Evolutionary conservation across 2,329 filamentous ascomycete species (phyloP).

Genomic region (Bisporella sp.): DNA sequence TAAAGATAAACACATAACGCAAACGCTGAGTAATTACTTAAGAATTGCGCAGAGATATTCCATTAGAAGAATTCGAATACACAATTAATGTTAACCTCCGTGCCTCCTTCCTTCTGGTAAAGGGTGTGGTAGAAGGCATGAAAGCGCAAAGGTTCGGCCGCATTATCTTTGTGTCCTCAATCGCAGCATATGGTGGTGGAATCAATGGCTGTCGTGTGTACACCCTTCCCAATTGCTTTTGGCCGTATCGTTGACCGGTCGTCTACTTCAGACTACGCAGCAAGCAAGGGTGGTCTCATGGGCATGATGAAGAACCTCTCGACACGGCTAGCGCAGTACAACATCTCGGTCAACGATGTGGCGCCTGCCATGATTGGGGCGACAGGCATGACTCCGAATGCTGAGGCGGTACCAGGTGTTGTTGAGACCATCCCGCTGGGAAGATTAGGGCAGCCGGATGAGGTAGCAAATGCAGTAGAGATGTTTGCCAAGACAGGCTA

Average conservation of each 20-base stretch:
- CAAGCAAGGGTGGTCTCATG: constrained; percentile 37
- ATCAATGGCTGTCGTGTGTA: constrained; percentile 22
- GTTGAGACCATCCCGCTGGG: constrained; percentile 34
- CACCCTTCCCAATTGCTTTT: background rate
- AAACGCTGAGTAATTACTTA: constrained; percentile 1
- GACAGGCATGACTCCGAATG: constrained; percentile 36
- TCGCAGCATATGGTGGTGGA: constrained; percentile 18
- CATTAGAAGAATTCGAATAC: constrained; percentile 21
- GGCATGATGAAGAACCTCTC: constrained; percentile 40
- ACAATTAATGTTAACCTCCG: constrained; percentile 21
- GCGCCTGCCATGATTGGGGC: constrained; percentile 39
- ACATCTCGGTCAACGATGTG: constrained; percentile 40
- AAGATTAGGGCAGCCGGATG: constrained; percentile 35
- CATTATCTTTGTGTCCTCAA: constrained; percentile 20
- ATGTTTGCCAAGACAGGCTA: constrained; percentile 40
- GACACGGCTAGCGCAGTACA: constrained; percentile 33
- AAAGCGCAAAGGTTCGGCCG: constrained; percentile 32
- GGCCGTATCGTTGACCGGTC: background rate
- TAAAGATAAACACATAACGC: background rate
- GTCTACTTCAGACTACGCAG: constrained; percentile 18
- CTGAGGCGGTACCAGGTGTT: constrained; percentile 17
- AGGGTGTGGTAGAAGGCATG: constrained; percentile 23
- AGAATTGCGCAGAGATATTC: constrained; percentile 15
- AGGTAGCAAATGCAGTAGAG: constrained; percentile 39
- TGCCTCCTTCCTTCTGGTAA: constrained; percentile 20